Evolutionary conservation across 163 green algal species (phyloP).

Genomic region (Coccomyxa subellipsoidea): DNA sequence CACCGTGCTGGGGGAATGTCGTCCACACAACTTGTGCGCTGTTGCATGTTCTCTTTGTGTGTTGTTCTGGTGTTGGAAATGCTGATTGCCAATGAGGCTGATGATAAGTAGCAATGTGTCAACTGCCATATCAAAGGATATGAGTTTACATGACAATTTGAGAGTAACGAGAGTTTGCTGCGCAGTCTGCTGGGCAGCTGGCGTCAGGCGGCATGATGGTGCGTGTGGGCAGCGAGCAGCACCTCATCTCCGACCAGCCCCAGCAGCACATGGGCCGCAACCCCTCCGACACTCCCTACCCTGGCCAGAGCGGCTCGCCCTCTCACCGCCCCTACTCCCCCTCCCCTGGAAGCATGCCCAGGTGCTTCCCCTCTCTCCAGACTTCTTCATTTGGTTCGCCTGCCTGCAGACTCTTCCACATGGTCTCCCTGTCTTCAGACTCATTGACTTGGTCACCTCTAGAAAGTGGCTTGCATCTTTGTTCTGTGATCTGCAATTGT

Average conservation of each 20-base stretch:
- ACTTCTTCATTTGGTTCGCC: neutral
- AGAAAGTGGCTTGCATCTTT: neutral
- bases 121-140: too few species aligned
- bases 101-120: too few species aligned
- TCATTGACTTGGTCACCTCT: too few species aligned
- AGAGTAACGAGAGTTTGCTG: too few species aligned
- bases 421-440: neutral
- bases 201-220: neutral
- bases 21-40: too few species aligned
- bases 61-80: too few species aligned
- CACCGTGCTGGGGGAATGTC: too few species aligned
- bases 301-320: neutral
- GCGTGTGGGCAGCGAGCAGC: neutral
- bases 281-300: neutral
- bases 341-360: neutral
- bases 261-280: neutral
- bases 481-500: neutral
- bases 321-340: neutral
- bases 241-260: neutral
- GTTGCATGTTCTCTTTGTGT: too few species aligned
- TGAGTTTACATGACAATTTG: too few species aligned
- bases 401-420: neutral
- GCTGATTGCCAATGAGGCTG: too few species aligned
- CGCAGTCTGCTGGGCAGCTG: neutral
- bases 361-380: neutral